Conservation (phyloP, 2,329 filamentous ascomycete genomes). For the Amauroascus verrucosus region DNA sequence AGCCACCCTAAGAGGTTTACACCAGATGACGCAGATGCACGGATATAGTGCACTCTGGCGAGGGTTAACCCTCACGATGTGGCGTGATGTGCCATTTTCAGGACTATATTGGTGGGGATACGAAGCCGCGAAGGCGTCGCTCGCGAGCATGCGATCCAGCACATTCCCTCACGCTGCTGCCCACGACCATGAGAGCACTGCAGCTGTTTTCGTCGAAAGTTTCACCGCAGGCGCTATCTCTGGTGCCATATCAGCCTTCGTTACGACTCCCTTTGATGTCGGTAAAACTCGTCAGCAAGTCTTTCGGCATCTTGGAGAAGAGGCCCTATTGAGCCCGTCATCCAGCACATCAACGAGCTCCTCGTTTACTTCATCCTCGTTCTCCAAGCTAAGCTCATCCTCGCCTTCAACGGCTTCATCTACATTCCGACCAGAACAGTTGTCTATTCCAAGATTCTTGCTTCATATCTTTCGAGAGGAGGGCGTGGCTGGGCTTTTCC, state of each 20-base stretch:
- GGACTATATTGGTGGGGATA: slow-evolving; percentile 98
- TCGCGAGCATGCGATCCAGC: slow-evolving; percentile 58
- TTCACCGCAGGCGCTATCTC: slow-evolving; percentile 78
- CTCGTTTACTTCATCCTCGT: slow-evolving; percentile 13
- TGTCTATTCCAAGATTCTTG: slow-evolving; percentile 71
- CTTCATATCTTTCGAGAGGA: slow-evolving; percentile 84
- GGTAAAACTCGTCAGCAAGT: slow-evolving; percentile 94
- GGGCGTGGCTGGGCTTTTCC: slow-evolving; percentile 71
- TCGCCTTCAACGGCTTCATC: slow-evolving; percentile 1
- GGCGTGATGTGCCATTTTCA: slow-evolving; percentile 95
- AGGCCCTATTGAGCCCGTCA: slow-evolving; percentile 18
- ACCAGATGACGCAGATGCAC: slow-evolving; percentile 64
- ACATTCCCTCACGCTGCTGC: slow-evolving; percentile 14
- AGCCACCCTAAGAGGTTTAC: slow-evolving; percentile 65
- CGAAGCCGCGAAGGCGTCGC: slow-evolving; percentile 62
- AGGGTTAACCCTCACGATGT: slow-evolving; percentile 79
- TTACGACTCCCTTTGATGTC: slow-evolving; percentile 93
- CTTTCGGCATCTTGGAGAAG: slow-evolving; percentile 49
- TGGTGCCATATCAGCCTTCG: slow-evolving; percentile 72
- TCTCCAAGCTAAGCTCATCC: slow-evolving; percentile 5
- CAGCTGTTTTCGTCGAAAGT: slow-evolving; percentile 72
- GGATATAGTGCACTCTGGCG: slow-evolving; percentile 83
- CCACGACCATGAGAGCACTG: slow-evolving; percentile 55
- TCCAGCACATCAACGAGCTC: neutral
- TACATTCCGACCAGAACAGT: slow-evolving; percentile 53